Conservation (phyloP, 768 basidiomycete species). For the Rhodotorula babjevae region DNA sequence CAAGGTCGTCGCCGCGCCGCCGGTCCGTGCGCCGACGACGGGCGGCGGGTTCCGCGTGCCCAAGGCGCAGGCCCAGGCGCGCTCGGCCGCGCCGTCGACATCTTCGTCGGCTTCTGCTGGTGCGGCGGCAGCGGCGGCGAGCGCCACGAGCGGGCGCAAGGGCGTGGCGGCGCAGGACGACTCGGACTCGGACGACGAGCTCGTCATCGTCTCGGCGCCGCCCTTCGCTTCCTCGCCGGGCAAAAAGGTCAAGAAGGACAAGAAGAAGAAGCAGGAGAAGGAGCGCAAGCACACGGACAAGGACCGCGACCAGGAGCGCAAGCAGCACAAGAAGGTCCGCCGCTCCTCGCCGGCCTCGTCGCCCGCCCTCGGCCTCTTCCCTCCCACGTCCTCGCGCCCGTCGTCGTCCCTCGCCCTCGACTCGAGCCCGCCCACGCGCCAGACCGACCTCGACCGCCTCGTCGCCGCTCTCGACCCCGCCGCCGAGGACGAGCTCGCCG, state of each 20-base stretch:
- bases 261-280: neutral
- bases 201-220: neutral
- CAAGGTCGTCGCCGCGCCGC: neutral
- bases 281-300: too few species aligned
- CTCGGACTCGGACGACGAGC: neutral
- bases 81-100: too few species aligned
- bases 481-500: neutral
- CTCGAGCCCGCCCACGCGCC: neutral
- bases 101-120: neutral
- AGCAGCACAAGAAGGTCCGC: neutral
- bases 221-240: neutral
- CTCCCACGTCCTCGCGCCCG: neutral
- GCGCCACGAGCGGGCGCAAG: too few species aligned
- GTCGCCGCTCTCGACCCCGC: neutral
- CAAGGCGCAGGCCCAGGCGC: too few species aligned
- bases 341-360: too few species aligned
- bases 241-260: neutral
- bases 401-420: neutral
- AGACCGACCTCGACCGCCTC: neutral
- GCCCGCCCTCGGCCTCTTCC: too few species aligned
- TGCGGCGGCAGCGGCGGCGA: too few species aligned
- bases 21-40: too few species aligned
- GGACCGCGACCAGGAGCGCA: neutral
- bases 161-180: too few species aligned
- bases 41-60: too few species aligned